Evolutionary conservation across 192 early-diverging fungal genomes (phyloP).

Genomic region (Martensiomyces pterosporus): DNA sequence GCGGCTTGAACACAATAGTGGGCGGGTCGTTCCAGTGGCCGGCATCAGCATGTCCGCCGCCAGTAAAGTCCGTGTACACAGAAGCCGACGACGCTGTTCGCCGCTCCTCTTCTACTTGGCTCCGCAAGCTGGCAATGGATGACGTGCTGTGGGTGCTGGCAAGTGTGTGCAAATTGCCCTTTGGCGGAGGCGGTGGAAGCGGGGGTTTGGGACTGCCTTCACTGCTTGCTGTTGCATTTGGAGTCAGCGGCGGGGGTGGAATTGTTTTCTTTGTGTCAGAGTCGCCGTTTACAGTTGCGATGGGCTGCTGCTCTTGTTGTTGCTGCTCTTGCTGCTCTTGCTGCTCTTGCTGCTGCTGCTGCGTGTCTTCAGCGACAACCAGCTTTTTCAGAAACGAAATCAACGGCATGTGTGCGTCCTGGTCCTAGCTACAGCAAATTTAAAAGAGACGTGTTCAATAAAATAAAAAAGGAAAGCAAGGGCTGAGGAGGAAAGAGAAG

Average conservation of each 20-base stretch:
- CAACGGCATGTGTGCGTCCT: slow-evolving; percentile 6
- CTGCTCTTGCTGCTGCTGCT: slow-evolving; percentile 4
- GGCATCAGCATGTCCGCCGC: slow-evolving; percentile 32
- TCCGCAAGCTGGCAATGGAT: slow-evolving; percentile 25
- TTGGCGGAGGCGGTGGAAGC: too few relatives aligned
- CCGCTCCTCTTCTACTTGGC: slow-evolving; percentile 20
- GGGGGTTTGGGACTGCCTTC: too few relatives aligned
- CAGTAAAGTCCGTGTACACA: slow-evolving; percentile 44
- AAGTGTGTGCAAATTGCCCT: too few relatives aligned
- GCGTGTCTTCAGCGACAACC: not conserved
- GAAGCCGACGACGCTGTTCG: slow-evolving; percentile 17
- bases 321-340: slow-evolving; percentile 3
- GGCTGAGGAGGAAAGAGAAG: too few relatives aligned
- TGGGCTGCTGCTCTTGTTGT: slow-evolving; percentile 1
- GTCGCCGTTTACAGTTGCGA: not conserved
- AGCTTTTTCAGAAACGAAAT: slow-evolving; percentile 20
- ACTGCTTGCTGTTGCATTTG: slow-evolving; percentile 1
- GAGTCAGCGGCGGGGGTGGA: slow-evolving; percentile 11
- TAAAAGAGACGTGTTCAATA: not conserved
- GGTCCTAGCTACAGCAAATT: not conserved
- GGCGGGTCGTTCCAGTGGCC: slow-evolving; percentile 56
- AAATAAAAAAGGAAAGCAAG: not conserved
- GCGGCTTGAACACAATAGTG: slow-evolving; percentile 31
- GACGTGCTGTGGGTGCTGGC: slow-evolving; percentile 5
- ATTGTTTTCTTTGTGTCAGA: too few relatives aligned